These are phyloP conservation scores for Suhomyces anneliseae DNA, from an alignment of 1,139 yeast species.

Conservation along the genomic window DNA sequence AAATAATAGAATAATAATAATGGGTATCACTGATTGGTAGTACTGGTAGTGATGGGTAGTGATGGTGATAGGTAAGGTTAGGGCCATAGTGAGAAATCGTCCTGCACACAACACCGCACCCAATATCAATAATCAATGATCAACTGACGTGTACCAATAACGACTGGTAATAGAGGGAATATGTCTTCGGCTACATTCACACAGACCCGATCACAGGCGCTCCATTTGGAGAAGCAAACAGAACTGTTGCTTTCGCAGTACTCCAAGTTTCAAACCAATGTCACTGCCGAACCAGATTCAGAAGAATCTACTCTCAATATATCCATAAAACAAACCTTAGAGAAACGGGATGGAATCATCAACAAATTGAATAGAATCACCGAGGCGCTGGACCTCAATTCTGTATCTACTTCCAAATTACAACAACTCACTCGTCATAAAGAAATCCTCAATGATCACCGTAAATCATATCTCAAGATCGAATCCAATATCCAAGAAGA, in stretches of 20 bases:
- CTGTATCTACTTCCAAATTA: slow-evolving; percentile 63
- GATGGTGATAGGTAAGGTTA: no score
- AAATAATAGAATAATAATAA: background rate
- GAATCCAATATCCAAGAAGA: slow-evolving; percentile 64
- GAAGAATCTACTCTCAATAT: slow-evolving; percentile 69
- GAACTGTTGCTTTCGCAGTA: slow-evolving; percentile 38
- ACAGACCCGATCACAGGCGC: slow-evolving; percentile 40
- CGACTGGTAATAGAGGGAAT: background rate
- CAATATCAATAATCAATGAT: background rate
- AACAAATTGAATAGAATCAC: slow-evolving; percentile 41
- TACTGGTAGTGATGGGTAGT: background rate
- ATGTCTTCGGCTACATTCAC: slow-evolving; percentile 44
- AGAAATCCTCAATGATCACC: slow-evolving; percentile 73
- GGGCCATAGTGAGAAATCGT: background rate
- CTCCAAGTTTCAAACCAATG: slow-evolving; percentile 31
- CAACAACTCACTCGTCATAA: slow-evolving; percentile 84
- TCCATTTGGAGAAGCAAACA: slow-evolving; percentile 44
- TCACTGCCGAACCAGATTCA: slow-evolving; percentile 36
- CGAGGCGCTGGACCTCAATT: slow-evolving; percentile 53
- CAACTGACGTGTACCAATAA: slow-evolving; percentile 2
- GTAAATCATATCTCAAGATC: slow-evolving; percentile 60
- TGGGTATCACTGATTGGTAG: background rate
- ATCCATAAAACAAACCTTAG: slow-evolving; percentile 44
- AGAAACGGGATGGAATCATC: slow-evolving; percentile 34
- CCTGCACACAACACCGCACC: slow-evolving; percentile 1